Evolutionary conservation across 257 asterid species (phyloP).

Genomic region (Voacanga thouarsii): DNA sequence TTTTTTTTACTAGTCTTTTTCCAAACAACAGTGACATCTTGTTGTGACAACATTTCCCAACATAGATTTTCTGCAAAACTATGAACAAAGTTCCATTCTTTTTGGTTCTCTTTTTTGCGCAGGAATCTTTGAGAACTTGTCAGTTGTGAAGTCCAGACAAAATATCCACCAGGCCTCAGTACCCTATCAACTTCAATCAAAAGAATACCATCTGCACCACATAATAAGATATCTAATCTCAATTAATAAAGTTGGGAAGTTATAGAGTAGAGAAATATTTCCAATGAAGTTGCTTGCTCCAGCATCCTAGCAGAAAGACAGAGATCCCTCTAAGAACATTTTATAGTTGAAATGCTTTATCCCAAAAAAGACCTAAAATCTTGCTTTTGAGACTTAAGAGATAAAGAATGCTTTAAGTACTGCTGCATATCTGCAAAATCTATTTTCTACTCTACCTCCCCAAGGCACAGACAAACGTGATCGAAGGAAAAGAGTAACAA

Average conservation of each 20-base stretch:
- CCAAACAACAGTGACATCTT: constrained; percentile 96
- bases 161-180: constrained; percentile 97
- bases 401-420: background rate
- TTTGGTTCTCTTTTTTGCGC: constrained; percentile 68
- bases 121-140: constrained; percentile 67
- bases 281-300: background rate
- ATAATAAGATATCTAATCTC: constrained; percentile 2
- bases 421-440: background rate
- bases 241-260: background rate
- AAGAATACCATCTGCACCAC: constrained; percentile 69
- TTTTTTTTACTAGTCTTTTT: constrained; percentile 75
- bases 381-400: background rate
- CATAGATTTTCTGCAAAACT: constrained; percentile 61
- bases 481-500: no score
- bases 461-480: no score
- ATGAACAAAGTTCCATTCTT: constrained; percentile 80
- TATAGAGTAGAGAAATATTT: background rate
- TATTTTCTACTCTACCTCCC: background rate
- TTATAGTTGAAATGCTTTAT: background rate
- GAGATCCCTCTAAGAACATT: background rate
- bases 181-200: constrained; percentile 87
- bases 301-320: background rate
- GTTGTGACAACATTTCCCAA: constrained; percentile 92
- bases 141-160: constrained; percentile 96
- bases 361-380: background rate